These are phyloP conservation scores for Syzygium oleosum DNA, from an alignment of 345 rosid genomes.

Conservation along the genomic window DNA sequence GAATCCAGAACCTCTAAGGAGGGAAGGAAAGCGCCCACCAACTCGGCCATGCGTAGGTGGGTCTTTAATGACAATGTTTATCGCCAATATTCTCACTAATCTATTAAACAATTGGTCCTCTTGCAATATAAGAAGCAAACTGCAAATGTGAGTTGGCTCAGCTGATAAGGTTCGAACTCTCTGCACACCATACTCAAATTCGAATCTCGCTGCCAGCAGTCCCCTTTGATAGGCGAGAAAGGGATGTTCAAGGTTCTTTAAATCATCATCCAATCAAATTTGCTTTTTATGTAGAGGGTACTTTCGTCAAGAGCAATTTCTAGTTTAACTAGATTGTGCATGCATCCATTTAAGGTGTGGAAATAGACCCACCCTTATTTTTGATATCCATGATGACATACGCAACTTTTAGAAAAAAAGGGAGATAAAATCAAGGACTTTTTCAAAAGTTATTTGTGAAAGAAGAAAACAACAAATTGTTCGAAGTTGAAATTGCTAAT, in stretches of 20 bases:
- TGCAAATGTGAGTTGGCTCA: too few relatives aligned
- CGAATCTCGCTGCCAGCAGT: too few relatives aligned
- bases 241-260: not conserved
- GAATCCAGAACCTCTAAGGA: too few relatives aligned
- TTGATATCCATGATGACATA: not conserved
- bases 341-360: not conserved
- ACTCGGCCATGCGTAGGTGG: too few relatives aligned
- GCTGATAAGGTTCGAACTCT: too few relatives aligned
- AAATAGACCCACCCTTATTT: not conserved
- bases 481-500: not conserved
- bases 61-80: too few relatives aligned
- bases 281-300: not conserved
- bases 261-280: not conserved
- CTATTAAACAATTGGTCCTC: not conserved
- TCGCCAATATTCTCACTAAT: not conserved
- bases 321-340: not conserved
- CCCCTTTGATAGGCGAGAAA: too few relatives aligned
- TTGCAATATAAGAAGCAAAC: not conserved
- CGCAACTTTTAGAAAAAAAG: not conserved
- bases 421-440: not conserved
- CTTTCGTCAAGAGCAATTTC: not conserved
- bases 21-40: too few relatives aligned
- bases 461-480: not conserved
- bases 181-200: too few relatives aligned
- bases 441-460: too few relatives aligned